Base-by-base conservation (phyloP, 176 grass and related monocot species). In the Neostapfia colusana region DNA sequence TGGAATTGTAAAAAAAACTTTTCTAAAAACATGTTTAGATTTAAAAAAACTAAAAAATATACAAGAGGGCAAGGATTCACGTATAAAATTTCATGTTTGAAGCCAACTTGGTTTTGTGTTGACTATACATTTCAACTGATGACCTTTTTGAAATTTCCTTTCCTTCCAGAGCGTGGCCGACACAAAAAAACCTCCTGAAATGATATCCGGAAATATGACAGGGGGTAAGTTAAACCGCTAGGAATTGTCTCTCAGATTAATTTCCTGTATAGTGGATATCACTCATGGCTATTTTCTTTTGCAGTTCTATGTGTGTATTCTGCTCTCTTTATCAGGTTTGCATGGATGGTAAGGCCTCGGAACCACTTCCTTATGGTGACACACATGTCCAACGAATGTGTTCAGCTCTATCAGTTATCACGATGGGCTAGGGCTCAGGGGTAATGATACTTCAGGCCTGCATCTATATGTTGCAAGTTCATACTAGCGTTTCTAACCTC, bases 281-380 rank as follows among this genome's bases (percentile, higher is more conserved):
- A 31, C 46, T 78, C 39, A 83, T 60, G 14, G 10, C 28, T 67
- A 35, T 37, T 7, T 51, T 71, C 61, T 26, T 36, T 24, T 83
- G 82, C 86, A 97, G 93, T 63, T 36, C 93, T 97, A 86, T 97
- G 93, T n/a, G 88, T 97, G 39, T 97, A 93, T 50, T 97, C 90
- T 53, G 88, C 43, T 54, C 88, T 97, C 21, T 91, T 86, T 58
- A 97, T 97, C 85, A 92, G 93, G 59, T 97, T 97, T 72, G 87
- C 93, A 20, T 97, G 93, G 93, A 91, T 97, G 86, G 93, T 97
- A 49, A 73, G 83, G 34, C 90, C 93, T 18, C 84, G 90, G 23
- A 93, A 97, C 42, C 91, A 93, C 77, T 89, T 97, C 75, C 90
- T 97, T 85, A 45, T 97, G 21, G 90, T 58, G 55, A 58, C 55